Evolutionary conservation across 2,329 filamentous ascomycete species (phyloP).

Genomic region (Cordyceps farinosa): DNA sequence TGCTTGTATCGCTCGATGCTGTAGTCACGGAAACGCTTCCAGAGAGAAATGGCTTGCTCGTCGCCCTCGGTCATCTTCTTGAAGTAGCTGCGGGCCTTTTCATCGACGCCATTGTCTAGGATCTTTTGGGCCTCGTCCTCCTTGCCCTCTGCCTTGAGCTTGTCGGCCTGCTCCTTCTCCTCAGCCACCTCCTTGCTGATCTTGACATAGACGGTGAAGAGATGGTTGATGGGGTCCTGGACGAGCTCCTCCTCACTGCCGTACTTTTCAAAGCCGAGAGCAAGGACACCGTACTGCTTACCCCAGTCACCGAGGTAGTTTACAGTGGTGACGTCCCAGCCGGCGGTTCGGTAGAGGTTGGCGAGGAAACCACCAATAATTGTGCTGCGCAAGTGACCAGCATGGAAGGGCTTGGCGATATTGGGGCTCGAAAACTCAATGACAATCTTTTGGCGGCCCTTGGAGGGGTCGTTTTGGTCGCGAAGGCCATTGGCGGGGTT

Average conservation of each 20-base stretch:
- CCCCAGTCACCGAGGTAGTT: conserved; percentile 80
- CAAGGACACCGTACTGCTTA: conserved; percentile 71
- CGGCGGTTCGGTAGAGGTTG: conserved; percentile 66
- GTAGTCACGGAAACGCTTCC: conserved; percentile 63
- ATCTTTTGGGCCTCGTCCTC: conserved; percentile 59
- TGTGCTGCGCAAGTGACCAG: conserved; percentile 71
- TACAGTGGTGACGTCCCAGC: conserved; percentile 70
- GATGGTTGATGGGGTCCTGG: conserved; percentile 74
- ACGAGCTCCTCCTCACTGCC: conserved; percentile 68
- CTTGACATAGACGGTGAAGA: conserved; percentile 77
- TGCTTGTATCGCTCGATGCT: conserved; percentile 64
- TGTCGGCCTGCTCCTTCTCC: conserved; percentile 22
- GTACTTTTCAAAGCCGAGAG: conserved; percentile 71
- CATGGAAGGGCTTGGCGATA: conserved; percentile 82
- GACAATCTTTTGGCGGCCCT: conserved; percentile 62
- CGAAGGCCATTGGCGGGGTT: conserved; percentile 58
- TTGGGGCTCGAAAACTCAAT: conserved; percentile 85
- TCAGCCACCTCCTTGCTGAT: conserved; percentile 57
- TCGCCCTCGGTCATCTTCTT: conserved; percentile 69
- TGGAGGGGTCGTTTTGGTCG: conserved; percentile 57
- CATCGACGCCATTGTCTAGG: conserved; percentile 59
- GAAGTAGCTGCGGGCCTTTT: conserved; percentile 71
- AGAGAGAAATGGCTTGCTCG: conserved; percentile 55
- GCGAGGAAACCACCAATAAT: conserved; percentile 76
- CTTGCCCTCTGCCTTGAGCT: conserved; percentile 48